These are phyloP conservation scores for Pichia scutulata DNA, from an alignment of 805 yeast genomes.

Conservation along the genomic window DNA sequence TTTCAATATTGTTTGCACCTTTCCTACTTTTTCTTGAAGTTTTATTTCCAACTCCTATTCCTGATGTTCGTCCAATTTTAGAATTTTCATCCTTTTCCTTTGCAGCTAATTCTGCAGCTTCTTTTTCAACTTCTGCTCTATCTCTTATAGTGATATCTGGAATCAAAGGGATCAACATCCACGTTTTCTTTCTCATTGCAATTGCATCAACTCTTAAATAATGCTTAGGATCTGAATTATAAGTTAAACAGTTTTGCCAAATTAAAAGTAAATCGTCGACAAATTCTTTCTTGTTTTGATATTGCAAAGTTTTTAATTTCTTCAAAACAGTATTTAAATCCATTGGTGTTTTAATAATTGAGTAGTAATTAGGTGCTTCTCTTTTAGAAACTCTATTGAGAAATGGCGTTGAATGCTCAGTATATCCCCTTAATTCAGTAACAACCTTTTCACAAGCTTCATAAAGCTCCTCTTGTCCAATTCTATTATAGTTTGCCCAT, in stretches of 20 bases:
- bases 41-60: slow-evolving; percentile 28
- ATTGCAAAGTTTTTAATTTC: slow-evolving; percentile 75
- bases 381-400: slow-evolving; percentile 93
- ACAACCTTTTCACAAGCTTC: slow-evolving; percentile 97
- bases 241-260: slow-evolving; percentile 90
- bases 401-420: slow-evolving; percentile 96
- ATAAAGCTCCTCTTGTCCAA: slow-evolving; percentile 96
- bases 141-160: slow-evolving; percentile 82
- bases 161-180: slow-evolving; percentile 67
- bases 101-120: slow-evolving; percentile 38
- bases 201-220: slow-evolving; percentile 84
- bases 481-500: slow-evolving; percentile 93
- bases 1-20: slow-evolving; percentile 20
- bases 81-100: slow-evolving; percentile 28
- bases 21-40: slow-evolving; percentile 34
- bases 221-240: slow-evolving; percentile 92
- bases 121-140: slow-evolving; percentile 63
- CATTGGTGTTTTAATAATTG: slow-evolving; percentile 89
- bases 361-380: slow-evolving; percentile 95
- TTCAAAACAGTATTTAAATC: slow-evolving; percentile 91
- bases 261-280: slow-evolving; percentile 93
- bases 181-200: slow-evolving; percentile 91
- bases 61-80: slow-evolving; percentile 21
- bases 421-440: slow-evolving; percentile 77
- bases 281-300: slow-evolving; percentile 77